Conservation (phyloP, 1,284 basidiomycete species). For the Laetiporus sulphureus region DNA sequence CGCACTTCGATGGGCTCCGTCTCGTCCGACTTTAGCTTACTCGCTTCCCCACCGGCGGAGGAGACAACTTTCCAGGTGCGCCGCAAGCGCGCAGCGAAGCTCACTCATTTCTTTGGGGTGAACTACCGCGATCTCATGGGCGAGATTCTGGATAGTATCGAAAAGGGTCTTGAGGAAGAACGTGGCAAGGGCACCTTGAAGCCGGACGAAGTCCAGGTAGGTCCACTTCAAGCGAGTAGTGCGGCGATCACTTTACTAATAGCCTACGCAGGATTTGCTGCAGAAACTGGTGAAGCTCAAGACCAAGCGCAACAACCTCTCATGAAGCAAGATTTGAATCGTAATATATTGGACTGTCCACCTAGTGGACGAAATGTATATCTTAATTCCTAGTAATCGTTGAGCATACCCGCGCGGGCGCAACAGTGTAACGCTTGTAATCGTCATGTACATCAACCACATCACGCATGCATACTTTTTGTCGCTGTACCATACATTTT, state of each 20-base stretch:
- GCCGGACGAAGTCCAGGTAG: slow-evolving; percentile 63
- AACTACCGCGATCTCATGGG: slow-evolving; percentile 69
- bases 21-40: slow-evolving; percentile 37
- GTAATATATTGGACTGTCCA: too few species aligned
- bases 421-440: not conserved
- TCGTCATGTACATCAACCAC: slow-evolving; percentile 24
- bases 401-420: not conserved
- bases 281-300: slow-evolving; percentile 53
- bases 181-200: slow-evolving; percentile 51
- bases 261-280: slow-evolving; percentile 48
- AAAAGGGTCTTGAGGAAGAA: slow-evolving; percentile 67
- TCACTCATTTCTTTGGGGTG: slow-evolving; percentile 79
- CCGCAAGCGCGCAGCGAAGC: slow-evolving; percentile 67
- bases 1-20: slow-evolving; percentile 56
- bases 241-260: slow-evolving; percentile 6
- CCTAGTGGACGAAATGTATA: not conserved
- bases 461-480: too few species aligned
- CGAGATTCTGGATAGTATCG: slow-evolving; percentile 73
- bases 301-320: slow-evolving; percentile 31
- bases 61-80: slow-evolving; percentile 58
- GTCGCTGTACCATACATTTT: too few species aligned
- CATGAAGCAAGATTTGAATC: too few species aligned
- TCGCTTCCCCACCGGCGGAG: slow-evolving; percentile 36
- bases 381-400: not conserved
- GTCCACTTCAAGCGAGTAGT: not conserved